phyloP scores from a whole-genome alignment of 257 asterid species.

The Solanum chmielewskii region DNA sequence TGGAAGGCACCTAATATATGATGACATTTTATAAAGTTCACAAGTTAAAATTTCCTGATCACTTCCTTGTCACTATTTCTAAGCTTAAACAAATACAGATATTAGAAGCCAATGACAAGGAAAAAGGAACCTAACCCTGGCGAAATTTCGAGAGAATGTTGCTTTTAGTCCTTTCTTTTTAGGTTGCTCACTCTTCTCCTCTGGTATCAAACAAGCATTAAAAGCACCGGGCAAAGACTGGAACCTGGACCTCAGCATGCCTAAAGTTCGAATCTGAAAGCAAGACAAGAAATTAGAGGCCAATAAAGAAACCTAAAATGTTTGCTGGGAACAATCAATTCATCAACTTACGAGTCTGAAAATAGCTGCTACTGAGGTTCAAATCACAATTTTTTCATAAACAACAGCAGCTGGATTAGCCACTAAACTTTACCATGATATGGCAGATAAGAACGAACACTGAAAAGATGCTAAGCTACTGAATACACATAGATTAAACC shows the following conservation, averaged over 20 bases:
- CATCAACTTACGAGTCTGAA: neutral
- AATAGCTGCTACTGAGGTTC: neutral
- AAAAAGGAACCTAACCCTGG: slow-evolving; percentile 30
- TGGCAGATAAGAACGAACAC: neutral
- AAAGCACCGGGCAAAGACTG: slow-evolving; percentile 88
- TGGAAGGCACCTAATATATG: slow-evolving; percentile 58
- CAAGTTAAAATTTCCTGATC: neutral
- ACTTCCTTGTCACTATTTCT: neutral
- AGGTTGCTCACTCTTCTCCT: slow-evolving; percentile 57
- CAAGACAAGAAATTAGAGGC: slow-evolving; percentile 2
- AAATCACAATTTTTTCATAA: neutral
- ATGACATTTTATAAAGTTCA: neutral
- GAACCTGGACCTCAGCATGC: slow-evolving; percentile 95
- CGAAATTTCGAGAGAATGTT: slow-evolving; percentile 83
- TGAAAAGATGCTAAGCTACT: neutral
- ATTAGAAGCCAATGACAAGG: neutral
- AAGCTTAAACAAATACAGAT: neutral
- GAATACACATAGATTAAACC: neutral
- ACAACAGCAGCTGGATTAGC: neutral
- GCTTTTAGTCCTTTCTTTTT: slow-evolving; percentile 95
- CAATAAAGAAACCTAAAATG: slow-evolving; percentile 1
- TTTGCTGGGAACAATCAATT: neutral
- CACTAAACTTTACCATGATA: neutral
- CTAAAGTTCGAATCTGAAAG: slow-evolving; percentile 87
- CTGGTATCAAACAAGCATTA: slow-evolving; percentile 84